Base-by-base conservation (phyloP, 371 early-diverging fungal species). In the Actinomortierella wolfii region DNA sequence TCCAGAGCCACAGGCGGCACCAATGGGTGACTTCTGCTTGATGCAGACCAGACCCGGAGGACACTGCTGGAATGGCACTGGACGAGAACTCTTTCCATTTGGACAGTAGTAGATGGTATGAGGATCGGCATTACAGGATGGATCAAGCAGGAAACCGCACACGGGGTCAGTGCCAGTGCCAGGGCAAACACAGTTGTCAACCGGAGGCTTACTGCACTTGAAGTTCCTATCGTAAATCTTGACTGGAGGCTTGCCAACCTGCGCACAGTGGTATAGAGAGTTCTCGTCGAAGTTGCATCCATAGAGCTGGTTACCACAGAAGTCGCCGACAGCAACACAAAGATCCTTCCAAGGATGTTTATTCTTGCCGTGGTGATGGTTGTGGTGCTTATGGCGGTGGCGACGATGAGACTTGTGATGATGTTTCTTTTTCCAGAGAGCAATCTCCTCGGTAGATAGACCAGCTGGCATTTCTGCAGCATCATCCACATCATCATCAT, bases 321-420 rank as follows among this genome's bases (percentile, higher is more conserved):
- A 56, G 1, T 59, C 29, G 3, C 66, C 66, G 7, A 51, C 47
- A 21, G 66, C 45, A 11, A 59, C 66, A 43, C 66, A 65, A 9
- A 59, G 52, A 24, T 50, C 59, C 25, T 21, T 52, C 20, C 28
- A 59, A 5, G 59, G 59, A 42, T 59, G 66, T 58, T 54, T 54
- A 23, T 58, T 40, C 40, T 51, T 43, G 44, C 39, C 14, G 23
- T 55, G 44, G 13, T 28, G 29, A 39, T 58, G 25, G 26, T 56
- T 21, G 54, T 43, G 44, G 42, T 51, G 41, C 51, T 58, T 58
- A n/a, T 20, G 3, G 15, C n/a, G 4, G 44, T 44, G n/a, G 15
- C 4, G 44, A 44, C 9, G 41, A 20, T 20, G 2, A n/a, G n/a
- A 44, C 13, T 20, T 2, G 15, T 20, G 4, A n/a, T 0, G 18